These are phyloP conservation scores for Arctium minus DNA, from an alignment of 129 eudicot species.

Conservation along the genomic window DNA sequence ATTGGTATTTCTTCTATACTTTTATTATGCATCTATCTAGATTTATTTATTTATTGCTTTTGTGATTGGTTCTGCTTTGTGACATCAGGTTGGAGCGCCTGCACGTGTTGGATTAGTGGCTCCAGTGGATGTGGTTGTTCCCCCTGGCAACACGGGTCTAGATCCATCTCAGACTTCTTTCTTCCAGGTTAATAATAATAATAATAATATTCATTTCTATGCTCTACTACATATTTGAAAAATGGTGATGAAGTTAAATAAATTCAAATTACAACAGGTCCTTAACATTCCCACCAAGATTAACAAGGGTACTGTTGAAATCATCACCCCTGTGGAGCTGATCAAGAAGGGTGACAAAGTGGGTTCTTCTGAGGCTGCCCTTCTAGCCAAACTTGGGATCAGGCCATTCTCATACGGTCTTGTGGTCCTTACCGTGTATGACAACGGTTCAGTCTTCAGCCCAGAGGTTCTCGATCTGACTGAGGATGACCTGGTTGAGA, in stretches of 20 bases:
- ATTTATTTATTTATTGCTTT: background rate
- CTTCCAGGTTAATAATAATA: constrained; percentile 67
- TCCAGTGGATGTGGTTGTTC: constrained; percentile 85
- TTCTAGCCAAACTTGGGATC: constrained; percentile 78
- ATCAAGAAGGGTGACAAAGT: too few relatives aligned
- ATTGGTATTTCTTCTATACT: background rate
- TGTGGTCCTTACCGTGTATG: constrained; percentile 52
- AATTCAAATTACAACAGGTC: constrained; percentile 31
- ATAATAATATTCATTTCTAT: background rate
- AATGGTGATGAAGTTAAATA: background rate
- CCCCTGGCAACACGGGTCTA: constrained; percentile 68
- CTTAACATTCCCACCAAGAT: constrained; percentile 83
- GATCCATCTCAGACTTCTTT: constrained; percentile 60
- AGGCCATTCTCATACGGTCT: constrained; percentile 89
- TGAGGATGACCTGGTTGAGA: constrained; percentile 68
- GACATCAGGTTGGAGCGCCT: constrained; percentile 80
- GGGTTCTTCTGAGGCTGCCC: constrained; percentile 88
- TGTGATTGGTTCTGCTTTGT: background rate
- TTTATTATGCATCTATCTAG: background rate
- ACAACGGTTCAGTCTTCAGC: constrained; percentile 73
- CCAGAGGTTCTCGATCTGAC: constrained; percentile 77
- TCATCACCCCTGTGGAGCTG: too few relatives aligned
- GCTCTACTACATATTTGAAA: background rate
- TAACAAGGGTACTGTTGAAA: too few relatives aligned
- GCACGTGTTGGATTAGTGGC: constrained; percentile 95